These are phyloP conservation scores for Boletellus sp. DNA, from an alignment of 768 basidiomycete genomes.

Conservation along the genomic window DNA sequence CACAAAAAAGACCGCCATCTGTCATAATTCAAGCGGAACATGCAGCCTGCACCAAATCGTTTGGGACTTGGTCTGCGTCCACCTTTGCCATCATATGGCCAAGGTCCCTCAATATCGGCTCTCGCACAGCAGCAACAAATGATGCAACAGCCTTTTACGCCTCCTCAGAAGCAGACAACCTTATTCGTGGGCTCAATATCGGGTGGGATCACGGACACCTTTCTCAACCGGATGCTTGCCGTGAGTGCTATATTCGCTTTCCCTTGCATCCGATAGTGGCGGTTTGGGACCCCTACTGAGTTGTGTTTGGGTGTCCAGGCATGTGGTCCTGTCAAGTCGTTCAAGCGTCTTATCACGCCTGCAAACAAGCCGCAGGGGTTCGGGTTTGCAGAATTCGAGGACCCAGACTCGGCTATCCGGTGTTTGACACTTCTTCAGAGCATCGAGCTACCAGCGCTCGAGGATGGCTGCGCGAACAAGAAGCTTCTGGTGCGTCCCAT, in stretches of 20 bases:
- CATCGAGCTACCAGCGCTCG: constrained; percentile 58
- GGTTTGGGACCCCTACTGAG: not conserved
- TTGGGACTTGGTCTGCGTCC: constrained; percentile 87
- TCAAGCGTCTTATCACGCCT: constrained; percentile 90
- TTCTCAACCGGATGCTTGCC: constrained; percentile 71
- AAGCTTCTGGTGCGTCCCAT: constrained; percentile 60
- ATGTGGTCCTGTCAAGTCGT: constrained; percentile 83
- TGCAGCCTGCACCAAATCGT: constrained; percentile 71
- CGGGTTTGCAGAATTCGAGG: constrained; percentile 95
- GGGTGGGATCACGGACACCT: constrained; percentile 82
- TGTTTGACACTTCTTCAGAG: constrained; percentile 64
- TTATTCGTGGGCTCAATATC: constrained; percentile 96
- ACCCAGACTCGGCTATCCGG: constrained; percentile 85
- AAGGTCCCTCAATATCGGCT: constrained; percentile 88
- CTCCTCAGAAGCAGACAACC: constrained; percentile 69
- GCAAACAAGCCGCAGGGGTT: constrained; percentile 94
- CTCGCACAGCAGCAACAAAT: constrained; percentile 81
- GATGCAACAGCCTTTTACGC: constrained; percentile 56
- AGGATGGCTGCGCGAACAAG: constrained; percentile 59
- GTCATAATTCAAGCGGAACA: constrained; percentile 23
- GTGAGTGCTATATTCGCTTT: constrained; percentile 43
- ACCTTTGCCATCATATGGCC: constrained; percentile 82
- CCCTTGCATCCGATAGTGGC: not conserved
- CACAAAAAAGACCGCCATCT: not conserved
- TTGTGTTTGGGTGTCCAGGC: constrained; percentile 47